These are phyloP conservation scores for Psilocybe sp. DNA, from an alignment of 768 basidiomycete species.

Conservation along the genomic window DNA sequence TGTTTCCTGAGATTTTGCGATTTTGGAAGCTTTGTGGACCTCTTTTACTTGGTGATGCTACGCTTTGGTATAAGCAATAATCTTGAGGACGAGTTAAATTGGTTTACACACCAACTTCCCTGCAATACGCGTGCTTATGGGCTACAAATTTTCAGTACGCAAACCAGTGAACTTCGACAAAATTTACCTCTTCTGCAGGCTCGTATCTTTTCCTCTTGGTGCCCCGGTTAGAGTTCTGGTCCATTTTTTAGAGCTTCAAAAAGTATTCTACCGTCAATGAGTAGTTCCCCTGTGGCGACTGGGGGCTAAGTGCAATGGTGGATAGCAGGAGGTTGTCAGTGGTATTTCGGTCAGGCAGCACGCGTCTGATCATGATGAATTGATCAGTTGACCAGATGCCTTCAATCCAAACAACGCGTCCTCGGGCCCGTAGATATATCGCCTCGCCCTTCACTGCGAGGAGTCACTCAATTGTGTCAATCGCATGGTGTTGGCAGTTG, in stretches of 20 bases:
- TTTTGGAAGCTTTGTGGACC: conserved; percentile 74
- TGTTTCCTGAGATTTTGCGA: conserved; percentile 76
- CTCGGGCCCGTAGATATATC: too few relatives aligned
- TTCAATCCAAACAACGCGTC: too few relatives aligned
- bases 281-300: too few relatives aligned
- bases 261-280: not conserved
- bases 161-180: not conserved
- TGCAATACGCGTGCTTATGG: conserved; percentile 37
- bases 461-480: too few relatives aligned
- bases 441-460: too few relatives aligned
- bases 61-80: conserved; percentile 6
- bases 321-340: too few relatives aligned
- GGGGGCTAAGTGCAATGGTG: not conserved
- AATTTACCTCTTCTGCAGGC: conserved; percentile 30
- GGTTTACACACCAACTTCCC: conserved; percentile 53
- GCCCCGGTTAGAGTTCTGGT: conserved; percentile 18
- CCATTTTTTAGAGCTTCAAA: conserved; percentile 9
- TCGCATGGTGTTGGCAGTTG: too few relatives aligned
- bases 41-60: conserved; percentile 79
- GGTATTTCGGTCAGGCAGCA: too few relatives aligned
- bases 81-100: not conserved
- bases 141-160: conserved; percentile 23
- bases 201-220: conserved; percentile 44
- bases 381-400: too few relatives aligned
- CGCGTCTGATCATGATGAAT: not conserved